Base-by-base conservation (phyloP, 2,329 filamentous ascomycete genomes). In the Exserohilum turcica region DNA sequence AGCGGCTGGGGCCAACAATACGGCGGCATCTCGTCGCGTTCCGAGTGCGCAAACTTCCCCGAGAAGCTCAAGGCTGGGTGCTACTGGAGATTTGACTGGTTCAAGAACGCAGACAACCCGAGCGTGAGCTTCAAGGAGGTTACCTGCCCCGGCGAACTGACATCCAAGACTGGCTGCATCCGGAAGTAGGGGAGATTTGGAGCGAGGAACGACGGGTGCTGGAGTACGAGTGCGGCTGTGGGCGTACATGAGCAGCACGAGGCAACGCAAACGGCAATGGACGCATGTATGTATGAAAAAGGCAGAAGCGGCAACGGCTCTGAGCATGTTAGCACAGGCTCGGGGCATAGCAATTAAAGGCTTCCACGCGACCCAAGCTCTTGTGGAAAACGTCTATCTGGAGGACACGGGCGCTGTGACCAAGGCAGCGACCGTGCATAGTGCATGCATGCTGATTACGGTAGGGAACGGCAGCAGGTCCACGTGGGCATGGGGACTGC, bases 81-180 rank as follows among this genome's bases (percentile, higher is more conserved):
- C 54, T 57, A 68, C n/a, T 74, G 70, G 70, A 57, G 72, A 19
- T 74, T 74, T 33, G 71, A 74, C 42, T 74, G 70, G 67, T 74
- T 74, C 35, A 54, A 57, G 58, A 62, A 62, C 19, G 66, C 70
- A 1, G 67, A 74, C 48, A 74, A 73, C 52, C 71, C 72, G 0
- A 58, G 60, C 44, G 68, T 73, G 6, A 63, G 55, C 4, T 74
- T 70, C 43, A 63, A 68, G 59, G 59, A 69, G 53, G 69, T 74
- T 15, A 67, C 65, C 2, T 74, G 72, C 49, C 72, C 72, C n/a
- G 60, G 57, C 37, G 63, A 51, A 33, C 32, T 74, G 38, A 74
- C 71, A 1, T 63, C 67, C 42, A 68, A 58, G 61, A 65, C 62
- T 29, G 64, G 64, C 1, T 74, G 72, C 46, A 60, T 67, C 29